Evolutionary conservation across 2,329 filamentous ascomycete genomes (phyloP).

Genomic region (Aspergillus costaricaensis): DNA sequence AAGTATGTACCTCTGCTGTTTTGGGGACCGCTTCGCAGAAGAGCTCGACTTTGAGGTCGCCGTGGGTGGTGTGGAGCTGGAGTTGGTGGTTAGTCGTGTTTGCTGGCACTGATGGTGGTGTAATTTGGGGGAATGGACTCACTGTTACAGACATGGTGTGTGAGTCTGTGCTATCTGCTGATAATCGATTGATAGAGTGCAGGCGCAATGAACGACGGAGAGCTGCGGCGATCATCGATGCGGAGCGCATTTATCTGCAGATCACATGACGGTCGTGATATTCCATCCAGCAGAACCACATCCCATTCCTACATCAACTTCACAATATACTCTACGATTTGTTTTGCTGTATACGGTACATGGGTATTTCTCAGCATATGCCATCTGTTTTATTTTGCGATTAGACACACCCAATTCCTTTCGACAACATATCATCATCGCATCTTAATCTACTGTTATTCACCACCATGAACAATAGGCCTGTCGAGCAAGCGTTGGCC

Average conservation of each 20-base stretch:
- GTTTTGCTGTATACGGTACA: not conserved
- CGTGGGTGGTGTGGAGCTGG: slow-evolving; percentile 78
- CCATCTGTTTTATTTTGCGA: not conserved
- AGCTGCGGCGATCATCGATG: slow-evolving; percentile 2
- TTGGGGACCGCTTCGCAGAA: slow-evolving; percentile 95
- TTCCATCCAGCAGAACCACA: not conserved
- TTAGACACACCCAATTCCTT: not conserved
- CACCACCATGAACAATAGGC: slow-evolving; percentile 65
- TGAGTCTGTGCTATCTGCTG: not conserved
- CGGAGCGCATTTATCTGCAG: slow-evolving; percentile 6
- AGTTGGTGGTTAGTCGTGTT: not conserved
- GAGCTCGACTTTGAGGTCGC: slow-evolving; percentile 91
- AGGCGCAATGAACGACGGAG: slow-evolving; percentile 7
- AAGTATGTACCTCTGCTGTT: slow-evolving; percentile 70
- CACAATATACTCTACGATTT: not conserved
- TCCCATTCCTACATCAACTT: not conserved
- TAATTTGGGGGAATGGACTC: slow-evolving; percentile 6
- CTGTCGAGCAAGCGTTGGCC: slow-evolving; percentile 72
- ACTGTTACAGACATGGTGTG: slow-evolving; percentile 39
- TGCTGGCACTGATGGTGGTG: not conserved
- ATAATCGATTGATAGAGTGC: not conserved
- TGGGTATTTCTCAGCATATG: not conserved
- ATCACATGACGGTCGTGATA: slow-evolving; percentile 14
- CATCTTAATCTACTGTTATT: not conserved
- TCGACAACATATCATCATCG: no score